Conservation (phyloP, 2,329 filamentous ascomycete genomes). For the Epichloe sibirici region DNA sequence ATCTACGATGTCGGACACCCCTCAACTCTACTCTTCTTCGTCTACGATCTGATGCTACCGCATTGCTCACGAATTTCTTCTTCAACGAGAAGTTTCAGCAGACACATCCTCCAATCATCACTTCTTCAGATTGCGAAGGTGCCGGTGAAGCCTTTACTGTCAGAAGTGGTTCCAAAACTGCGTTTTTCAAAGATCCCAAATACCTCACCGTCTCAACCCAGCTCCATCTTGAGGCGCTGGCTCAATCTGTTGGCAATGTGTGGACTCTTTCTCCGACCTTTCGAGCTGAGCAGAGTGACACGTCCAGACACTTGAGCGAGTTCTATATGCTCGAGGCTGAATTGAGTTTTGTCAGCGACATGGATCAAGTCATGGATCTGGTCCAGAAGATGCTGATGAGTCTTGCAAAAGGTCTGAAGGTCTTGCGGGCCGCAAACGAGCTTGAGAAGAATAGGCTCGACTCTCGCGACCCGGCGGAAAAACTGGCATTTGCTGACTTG, state of each 20-base stretch:
- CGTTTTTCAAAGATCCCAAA: slow-evolving; percentile 78
- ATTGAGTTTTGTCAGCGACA: slow-evolving; percentile 60
- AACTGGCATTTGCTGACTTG: slow-evolving; percentile 30
- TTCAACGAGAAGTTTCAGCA: slow-evolving; percentile 58
- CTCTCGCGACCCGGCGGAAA: slow-evolving; percentile 27
- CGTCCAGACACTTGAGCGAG: slow-evolving; percentile 84
- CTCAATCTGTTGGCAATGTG: slow-evolving; percentile 77
- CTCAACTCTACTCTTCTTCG: slow-evolving; percentile 70
- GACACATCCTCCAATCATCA: slow-evolving; percentile 86
- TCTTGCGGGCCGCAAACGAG: slow-evolving; percentile 32
- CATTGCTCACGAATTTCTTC: slow-evolving; percentile 66
- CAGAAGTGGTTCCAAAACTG: slow-evolving; percentile 25
- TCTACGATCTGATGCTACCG: slow-evolving; percentile 69
- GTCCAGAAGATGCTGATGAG: slow-evolving; percentile 65
- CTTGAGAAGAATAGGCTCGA: slow-evolving; percentile 25
- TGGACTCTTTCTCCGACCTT: slow-evolving; percentile 94
- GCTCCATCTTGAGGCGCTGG: slow-evolving; percentile 83
- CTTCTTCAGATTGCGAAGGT: slow-evolving; percentile 93
- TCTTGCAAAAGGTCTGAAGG: slow-evolving; percentile 27
- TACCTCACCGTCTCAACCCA: slow-evolving; percentile 94
- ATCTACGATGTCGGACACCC: slow-evolving; percentile 71
- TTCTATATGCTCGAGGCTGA: slow-evolving; percentile 99
- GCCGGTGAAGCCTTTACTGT: slow-evolving; percentile 88
- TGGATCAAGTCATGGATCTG: slow-evolving; percentile 64
- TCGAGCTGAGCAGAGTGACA: slow-evolving; percentile 85